Percentiles rank a stretch among this genome's conserved stretches.
Evolutionary conservation across 208 protist species (phyloP).

Genomic region (Crithidia bombi): DNA sequence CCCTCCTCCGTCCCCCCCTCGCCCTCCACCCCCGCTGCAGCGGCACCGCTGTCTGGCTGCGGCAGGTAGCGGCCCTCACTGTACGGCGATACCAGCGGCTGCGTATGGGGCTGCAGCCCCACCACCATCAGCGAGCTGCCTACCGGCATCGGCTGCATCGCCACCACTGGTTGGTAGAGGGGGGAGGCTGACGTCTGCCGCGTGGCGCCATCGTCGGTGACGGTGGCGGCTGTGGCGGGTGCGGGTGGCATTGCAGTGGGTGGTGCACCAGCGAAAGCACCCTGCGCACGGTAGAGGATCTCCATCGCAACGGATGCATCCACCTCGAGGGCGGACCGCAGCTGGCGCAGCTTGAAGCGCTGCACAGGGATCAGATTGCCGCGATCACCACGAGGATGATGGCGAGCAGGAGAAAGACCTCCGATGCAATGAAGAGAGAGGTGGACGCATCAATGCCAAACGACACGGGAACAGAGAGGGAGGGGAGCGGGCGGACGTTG

Average conservation of each 20-base stretch:
- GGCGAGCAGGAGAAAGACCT: background rate
- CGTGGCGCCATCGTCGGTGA: too few relatives aligned
- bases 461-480: too few relatives aligned
- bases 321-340: constrained; percentile 14
- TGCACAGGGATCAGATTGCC: constrained; percentile 14
- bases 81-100: constrained; percentile 1
- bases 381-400: background rate
- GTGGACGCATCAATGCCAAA: background rate
- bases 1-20: background rate
- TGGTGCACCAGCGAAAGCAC: background rate
- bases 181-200: constrained; percentile 1
- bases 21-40: background rate
- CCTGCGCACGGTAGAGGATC: constrained; percentile 23
- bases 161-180: constrained; percentile 8
- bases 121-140: constrained; percentile 10
- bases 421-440: background rate
- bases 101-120: background rate
- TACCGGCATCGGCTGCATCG: background rate
- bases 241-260: background rate
- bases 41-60: background rate
- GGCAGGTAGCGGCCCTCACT: constrained; percentile 18
- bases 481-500: background rate
- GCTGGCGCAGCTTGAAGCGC: constrained; percentile 17
- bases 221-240: background rate
- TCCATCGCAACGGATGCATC: constrained; percentile 21